Conservation (phyloP, 108 stramenopile species). For the Chaetoceros tenuissimus region DNA sequence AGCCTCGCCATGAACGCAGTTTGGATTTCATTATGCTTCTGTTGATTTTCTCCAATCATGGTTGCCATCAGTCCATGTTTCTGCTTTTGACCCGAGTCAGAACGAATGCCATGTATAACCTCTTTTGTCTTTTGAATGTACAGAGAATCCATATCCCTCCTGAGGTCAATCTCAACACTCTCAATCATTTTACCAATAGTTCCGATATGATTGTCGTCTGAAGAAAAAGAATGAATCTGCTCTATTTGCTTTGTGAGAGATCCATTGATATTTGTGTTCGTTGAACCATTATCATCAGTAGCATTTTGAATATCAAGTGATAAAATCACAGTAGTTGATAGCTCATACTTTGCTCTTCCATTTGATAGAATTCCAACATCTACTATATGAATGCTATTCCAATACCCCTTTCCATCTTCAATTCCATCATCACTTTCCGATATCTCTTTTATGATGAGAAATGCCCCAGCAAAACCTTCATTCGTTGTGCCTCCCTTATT, state of each 20-base stretch:
- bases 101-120: slow-evolving; percentile 64
- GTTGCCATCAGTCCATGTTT: too few relatives aligned
- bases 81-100: too few relatives aligned
- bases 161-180: slow-evolving; percentile 85
- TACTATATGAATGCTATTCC: slow-evolving; percentile 91
- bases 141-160: slow-evolving; percentile 68
- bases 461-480: slow-evolving; percentile 33
- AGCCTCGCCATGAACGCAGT: too few relatives aligned
- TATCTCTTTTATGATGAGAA: slow-evolving; percentile 80
- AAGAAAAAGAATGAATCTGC: slow-evolving; percentile 9
- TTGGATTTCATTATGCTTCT: too few relatives aligned
- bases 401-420: slow-evolving; percentile 29
- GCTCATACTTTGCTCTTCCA: slow-evolving; percentile 47
- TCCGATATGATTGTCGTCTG: slow-evolving; percentile 52
- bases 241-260: slow-evolving; percentile 3
- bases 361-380: slow-evolving; percentile 37
- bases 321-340: slow-evolving; percentile 82
- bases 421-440: slow-evolving; percentile 17
- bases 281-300: slow-evolving; percentile 9
- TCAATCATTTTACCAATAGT: slow-evolving; percentile 93
- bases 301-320: slow-evolving; percentile 24
- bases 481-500: slow-evolving; percentile 31
- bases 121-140: slow-evolving; percentile 86
- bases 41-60: too few relatives aligned
- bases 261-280: slow-evolving; percentile 21